Conservation (phyloP, 2,329 filamentous ascomycete genomes). For the Xylaria sp. region DNA sequence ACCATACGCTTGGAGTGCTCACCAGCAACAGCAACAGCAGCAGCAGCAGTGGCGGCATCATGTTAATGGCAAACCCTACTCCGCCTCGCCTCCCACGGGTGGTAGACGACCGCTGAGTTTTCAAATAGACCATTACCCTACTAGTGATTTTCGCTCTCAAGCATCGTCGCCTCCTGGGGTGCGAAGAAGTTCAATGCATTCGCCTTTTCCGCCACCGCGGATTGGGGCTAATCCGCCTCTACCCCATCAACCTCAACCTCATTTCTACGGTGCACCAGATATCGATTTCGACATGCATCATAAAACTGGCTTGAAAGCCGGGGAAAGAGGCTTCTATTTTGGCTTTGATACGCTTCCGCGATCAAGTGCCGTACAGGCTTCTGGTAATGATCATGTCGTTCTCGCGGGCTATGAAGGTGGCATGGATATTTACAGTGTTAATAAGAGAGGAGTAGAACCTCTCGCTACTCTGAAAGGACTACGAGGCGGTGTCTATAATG, state of each 20-base stretch:
- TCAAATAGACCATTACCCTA: constrained; percentile 48
- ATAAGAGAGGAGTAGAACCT: constrained; percentile 72
- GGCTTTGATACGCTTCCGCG: constrained; percentile 75
- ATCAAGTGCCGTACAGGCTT: constrained; percentile 43
- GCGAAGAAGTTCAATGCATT: constrained; percentile 58
- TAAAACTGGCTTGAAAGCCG: constrained; percentile 62
- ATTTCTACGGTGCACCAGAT: constrained; percentile 74
- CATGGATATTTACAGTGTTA: constrained; percentile 75
- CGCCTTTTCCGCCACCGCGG: constrained; percentile 51
- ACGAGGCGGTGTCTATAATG: constrained; percentile 78
- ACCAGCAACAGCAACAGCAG: constrained; percentile 3
- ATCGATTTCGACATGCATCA: constrained; percentile 64
- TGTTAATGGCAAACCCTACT: constrained; percentile 39
- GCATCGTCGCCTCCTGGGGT: constrained; percentile 46
- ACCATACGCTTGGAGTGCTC: constrained; percentile 45
- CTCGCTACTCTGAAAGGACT: constrained; percentile 76
- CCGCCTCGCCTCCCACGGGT: constrained; percentile 40
- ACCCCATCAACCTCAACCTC: constrained; percentile 69
- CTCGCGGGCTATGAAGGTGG: constrained; percentile 82
- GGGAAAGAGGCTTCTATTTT: constrained; percentile 76
- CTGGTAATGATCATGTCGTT: constrained; percentile 66
- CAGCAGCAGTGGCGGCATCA: constrained; percentile 32
- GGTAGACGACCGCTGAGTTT: constrained; percentile 49
- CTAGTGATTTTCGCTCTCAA: constrained; percentile 46
- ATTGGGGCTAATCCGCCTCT: constrained; percentile 54